phyloP scores from a whole-genome alignment of 371 early-diverging fungal genomes.

The Mucor velutinosus region DNA sequence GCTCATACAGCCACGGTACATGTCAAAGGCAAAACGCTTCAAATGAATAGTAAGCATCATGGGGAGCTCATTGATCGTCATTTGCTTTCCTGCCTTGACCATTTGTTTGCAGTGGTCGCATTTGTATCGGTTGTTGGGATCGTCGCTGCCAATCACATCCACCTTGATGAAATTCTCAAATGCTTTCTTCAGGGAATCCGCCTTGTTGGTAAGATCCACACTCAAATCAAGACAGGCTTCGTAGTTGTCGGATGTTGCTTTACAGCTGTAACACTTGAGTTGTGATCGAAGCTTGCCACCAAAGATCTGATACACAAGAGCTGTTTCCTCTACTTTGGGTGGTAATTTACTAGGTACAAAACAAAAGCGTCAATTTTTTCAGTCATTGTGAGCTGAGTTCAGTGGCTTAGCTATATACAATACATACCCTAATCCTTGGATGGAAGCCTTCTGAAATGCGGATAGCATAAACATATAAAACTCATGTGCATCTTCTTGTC shows the following conservation, averaged over 20 bases:
- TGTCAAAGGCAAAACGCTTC: conserved; percentile 62
- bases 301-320: conserved; percentile 77
- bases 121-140: conserved; percentile 33
- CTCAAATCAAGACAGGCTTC: conserved; percentile 81
- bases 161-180: conserved; percentile 68
- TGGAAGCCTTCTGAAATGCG: conserved; percentile 31
- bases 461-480: conserved; percentile 81
- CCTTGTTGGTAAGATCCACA: conserved; percentile 69
- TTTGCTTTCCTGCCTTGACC: conserved; percentile 76
- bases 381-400: too few relatives aligned
- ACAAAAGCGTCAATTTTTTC: not conserved
- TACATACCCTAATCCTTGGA: conserved; percentile 14
- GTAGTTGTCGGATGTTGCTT: conserved; percentile 73
- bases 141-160: conserved; percentile 33
- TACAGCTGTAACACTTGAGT: conserved; percentile 75
- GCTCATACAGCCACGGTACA: conserved; percentile 46
- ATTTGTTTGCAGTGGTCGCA: conserved; percentile 64
- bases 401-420: not conserved
- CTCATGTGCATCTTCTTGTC: conserved; percentile 94
- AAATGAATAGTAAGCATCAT: conserved; percentile 58
- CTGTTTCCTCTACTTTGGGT: conserved; percentile 72
- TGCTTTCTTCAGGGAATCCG: conserved; percentile 64
- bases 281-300: conserved; percentile 83
- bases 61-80: conserved; percentile 70
- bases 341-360: conserved; percentile 56